Base-by-base conservation (phyloP, 768 basidiomycete genomes). In the Kwoniella sp. region DNA sequence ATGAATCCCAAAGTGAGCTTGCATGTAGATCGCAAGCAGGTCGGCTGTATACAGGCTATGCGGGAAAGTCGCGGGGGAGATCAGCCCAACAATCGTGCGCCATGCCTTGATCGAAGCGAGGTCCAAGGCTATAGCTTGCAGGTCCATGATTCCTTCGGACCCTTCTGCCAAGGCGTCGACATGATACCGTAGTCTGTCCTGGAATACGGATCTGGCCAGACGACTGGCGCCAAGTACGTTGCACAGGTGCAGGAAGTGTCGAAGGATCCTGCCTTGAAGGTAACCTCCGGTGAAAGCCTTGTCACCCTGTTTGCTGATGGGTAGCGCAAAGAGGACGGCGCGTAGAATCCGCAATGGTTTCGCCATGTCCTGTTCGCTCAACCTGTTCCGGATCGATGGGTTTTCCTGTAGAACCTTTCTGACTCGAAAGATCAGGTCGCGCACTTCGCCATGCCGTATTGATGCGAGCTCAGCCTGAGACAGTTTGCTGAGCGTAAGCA, bases 201-300 rank as follows among this genome's bases (percentile, higher is more conserved):
- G 52, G 17, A 41, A 54, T 17, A 47, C 44, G 2, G 34, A 54
- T 39, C 33, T 47, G 20, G 41, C 50, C 6, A 57, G 26, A 17
- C 45, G 44, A 17, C 42, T 37, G 34, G 39, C 50, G 23, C 45
- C 38, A 11, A 57, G 20, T 19, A 25, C 44, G 27, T 45, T 31
- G 37, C 50, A 51, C n/a, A 52, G 31, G 8, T 29, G 17, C 14
- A 57, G 28, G 23, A 51, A 51, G 22, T 51, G 56, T 23, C 43
- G 44, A 2, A 46, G 20, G 6, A 46, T 27, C 23, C 44, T 43
- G 3, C 48, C 42, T 7, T 41, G 17, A 14, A 56, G 37, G 22
- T 56, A 50, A 11, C 27, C 29, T 9, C 55, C 55, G 14, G 44
- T 34, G 22, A 29, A 29, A 2, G 33, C 17, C 17, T 56, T 37